Evolutionary conservation across 83 land plant species (phyloP).

Genomic region (Picea abies): DNA sequence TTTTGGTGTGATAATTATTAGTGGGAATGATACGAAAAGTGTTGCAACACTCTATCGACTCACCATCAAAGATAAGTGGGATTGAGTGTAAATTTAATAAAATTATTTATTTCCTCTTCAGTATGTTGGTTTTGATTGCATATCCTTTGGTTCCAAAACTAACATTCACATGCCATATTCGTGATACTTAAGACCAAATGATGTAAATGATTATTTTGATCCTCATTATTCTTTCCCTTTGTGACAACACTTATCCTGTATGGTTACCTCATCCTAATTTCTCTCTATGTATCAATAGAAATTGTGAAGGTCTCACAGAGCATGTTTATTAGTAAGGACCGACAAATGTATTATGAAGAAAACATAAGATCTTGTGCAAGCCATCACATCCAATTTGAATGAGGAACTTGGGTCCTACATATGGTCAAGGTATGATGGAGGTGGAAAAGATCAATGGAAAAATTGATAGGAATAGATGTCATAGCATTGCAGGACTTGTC

Average conservation of each 20-base stretch:
- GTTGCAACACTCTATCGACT: constrained; percentile 37
- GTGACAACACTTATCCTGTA: constrained; percentile 38
- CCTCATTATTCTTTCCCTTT: constrained; percentile 38
- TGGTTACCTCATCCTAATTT: constrained; percentile 26
- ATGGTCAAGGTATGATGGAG: too few relatives aligned
- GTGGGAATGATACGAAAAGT: constrained; percentile 46
- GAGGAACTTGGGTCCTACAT: too few relatives aligned
- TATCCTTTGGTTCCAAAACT: constrained; percentile 30
- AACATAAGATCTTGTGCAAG: too few relatives aligned
- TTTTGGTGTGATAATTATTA: constrained; percentile 36
- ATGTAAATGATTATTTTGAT: constrained; percentile 25
- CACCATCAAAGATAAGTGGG: constrained; percentile 46
- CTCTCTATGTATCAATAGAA: too few relatives aligned
- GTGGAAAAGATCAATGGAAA: too few relatives aligned
- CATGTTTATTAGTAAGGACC: too few relatives aligned
- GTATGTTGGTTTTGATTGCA: constrained; percentile 22
- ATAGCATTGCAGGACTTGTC: too few relatives aligned
- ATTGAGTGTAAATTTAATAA: constrained; percentile 45
- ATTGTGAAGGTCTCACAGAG: too few relatives aligned
- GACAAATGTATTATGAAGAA: too few relatives aligned
- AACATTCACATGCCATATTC: constrained; percentile 22
- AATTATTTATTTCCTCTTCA: constrained; percentile 38
- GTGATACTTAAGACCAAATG: constrained; percentile 39
- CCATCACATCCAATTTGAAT: too few relatives aligned
- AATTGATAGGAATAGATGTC: too few relatives aligned